phyloP scores from a whole-genome alignment of 2,329 filamentous ascomycete genomes.

The Aspergillus phoenicis region DNA sequence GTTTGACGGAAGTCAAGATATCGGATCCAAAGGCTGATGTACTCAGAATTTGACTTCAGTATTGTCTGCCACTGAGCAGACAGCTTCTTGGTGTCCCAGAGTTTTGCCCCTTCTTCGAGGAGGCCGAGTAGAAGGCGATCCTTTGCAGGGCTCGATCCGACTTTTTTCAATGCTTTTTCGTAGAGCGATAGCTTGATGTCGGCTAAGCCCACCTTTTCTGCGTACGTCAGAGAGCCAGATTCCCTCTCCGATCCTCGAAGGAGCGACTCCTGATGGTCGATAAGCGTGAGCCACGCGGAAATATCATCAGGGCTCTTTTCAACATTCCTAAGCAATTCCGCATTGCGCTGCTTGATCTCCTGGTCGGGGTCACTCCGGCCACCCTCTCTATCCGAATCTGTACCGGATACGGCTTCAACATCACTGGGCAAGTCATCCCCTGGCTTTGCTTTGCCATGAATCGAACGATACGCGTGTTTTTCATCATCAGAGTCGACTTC shows the following conservation, averaged over 20 bases:
- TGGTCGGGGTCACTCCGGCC: conserved; percentile 44
- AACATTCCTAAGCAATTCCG: conserved; percentile 65
- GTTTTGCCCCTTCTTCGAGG: conserved; percentile 71
- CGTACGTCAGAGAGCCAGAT: conserved; percentile 51
- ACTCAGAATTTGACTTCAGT: conserved; percentile 58
- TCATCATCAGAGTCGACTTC: conserved; percentile 51
- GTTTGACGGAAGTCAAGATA: conserved; percentile 74
- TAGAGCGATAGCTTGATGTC: conserved; percentile 81
- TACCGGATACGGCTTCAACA: conserved; percentile 53
- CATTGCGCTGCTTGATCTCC: conserved; percentile 45
- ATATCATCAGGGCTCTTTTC: conserved; percentile 68
- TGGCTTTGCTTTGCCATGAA: conserved; percentile 63
- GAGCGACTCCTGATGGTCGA: conserved; percentile 73
- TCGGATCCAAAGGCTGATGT: conserved; percentile 70
- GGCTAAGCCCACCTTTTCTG: conserved; percentile 69
- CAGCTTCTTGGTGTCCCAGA: conserved; percentile 70
- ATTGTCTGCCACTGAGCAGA: conserved; percentile 67
- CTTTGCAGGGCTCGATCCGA: conserved; percentile 50
- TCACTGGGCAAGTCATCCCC: conserved; percentile 50
- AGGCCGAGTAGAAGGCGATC: conserved; percentile 67
- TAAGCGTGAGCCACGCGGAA: conserved; percentile 75
- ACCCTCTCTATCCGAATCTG: conserved; percentile 45
- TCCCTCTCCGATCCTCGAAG: conserved; percentile 50
- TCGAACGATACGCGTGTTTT: conserved; percentile 64
- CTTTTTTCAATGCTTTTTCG: conserved; percentile 70